phyloP scores from a whole-genome alignment of 176 grass and related monocot species.

The Oryza meyeriana region DNA sequence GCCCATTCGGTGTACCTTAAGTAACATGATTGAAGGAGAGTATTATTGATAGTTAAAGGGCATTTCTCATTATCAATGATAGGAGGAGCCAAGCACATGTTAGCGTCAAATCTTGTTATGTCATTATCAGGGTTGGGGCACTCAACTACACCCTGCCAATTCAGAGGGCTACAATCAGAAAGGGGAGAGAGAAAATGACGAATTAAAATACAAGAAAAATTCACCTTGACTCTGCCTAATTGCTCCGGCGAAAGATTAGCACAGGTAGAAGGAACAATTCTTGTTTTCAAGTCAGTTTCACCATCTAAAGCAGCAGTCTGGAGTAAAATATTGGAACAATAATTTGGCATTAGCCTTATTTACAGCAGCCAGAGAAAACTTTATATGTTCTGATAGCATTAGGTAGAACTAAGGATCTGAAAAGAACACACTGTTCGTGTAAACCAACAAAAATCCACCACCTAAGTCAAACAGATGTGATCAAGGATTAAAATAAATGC shows the following conservation, averaged over 20 bases:
- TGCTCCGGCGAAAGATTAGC: slow-evolving; percentile 53
- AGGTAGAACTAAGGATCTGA: slow-evolving; percentile 7
- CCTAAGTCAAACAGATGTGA: slow-evolving; percentile 7
- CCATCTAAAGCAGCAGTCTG: slow-evolving; percentile 97
- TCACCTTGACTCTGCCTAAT: slow-evolving; percentile 65
- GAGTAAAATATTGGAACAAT: slow-evolving; percentile 5
- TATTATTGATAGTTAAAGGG: slow-evolving; percentile 82
- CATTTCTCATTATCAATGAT: slow-evolving; percentile 65
- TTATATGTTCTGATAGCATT: neutral
- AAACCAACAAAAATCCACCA: neutral
- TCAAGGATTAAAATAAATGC: neutral
- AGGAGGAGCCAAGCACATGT: slow-evolving; percentile 70
- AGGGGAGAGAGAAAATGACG: slow-evolving; percentile 24
- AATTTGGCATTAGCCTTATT: neutral
- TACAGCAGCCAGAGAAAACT: slow-evolving; percentile 5
- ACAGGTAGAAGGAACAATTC: slow-evolving; percentile 63
- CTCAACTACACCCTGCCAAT: slow-evolving; percentile 79
- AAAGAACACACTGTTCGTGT: neutral
- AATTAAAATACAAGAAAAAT: slow-evolving; percentile 33
- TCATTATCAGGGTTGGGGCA: slow-evolving; percentile 90
- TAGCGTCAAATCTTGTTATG: slow-evolving; percentile 91
- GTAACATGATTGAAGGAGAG: slow-evolving; percentile 93
- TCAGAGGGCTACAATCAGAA: slow-evolving; percentile 27
- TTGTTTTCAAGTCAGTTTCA: slow-evolving; percentile 93
- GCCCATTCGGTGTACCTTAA: slow-evolving; percentile 91